A percentile compares a stretch with the other conserved stretches of the same genome.
phyloP scores from a whole-genome alignment of 306 rosid species.

The Vigna nakashimae region DNA sequence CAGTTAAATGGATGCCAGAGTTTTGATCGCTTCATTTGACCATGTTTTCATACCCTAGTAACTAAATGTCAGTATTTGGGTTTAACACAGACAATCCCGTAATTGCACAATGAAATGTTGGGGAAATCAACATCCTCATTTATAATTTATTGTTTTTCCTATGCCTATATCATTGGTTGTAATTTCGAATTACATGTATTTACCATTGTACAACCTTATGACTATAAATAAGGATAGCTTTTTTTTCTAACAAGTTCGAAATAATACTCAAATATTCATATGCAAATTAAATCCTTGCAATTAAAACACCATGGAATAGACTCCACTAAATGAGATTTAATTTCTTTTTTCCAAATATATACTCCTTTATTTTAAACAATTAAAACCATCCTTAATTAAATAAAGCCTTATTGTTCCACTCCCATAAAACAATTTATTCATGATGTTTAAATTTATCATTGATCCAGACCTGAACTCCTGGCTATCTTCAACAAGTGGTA shows the following conservation, averaged over 20 bases:
- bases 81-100: not conserved
- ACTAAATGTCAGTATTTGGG: not conserved
- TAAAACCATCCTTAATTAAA: too few relatives aligned
- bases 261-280: not conserved
- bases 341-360: too few relatives aligned
- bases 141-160: not conserved
- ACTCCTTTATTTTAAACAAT: too few relatives aligned
- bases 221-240: conserved; percentile 10
- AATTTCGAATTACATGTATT: not conserved
- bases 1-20: too few relatives aligned
- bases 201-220: not conserved
- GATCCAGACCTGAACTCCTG: conserved; percentile 80
- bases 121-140: not conserved
- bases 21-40: not conserved
- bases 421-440: not conserved
- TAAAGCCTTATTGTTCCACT: too few relatives aligned
- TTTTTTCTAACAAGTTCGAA: not conserved
- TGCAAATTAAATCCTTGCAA: not conserved
- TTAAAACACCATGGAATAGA: conserved; percentile 1
- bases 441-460: conserved; percentile 34
- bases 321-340: too few relatives aligned
- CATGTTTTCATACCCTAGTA: not conserved
- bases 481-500: conserved; percentile 63
- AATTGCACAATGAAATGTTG: not conserved
- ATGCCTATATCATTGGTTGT: not conserved